Evolutionary conservation across 176 grass and related monocot genomes (phyloP).

Genomic region (Guadua angustifolia): DNA sequence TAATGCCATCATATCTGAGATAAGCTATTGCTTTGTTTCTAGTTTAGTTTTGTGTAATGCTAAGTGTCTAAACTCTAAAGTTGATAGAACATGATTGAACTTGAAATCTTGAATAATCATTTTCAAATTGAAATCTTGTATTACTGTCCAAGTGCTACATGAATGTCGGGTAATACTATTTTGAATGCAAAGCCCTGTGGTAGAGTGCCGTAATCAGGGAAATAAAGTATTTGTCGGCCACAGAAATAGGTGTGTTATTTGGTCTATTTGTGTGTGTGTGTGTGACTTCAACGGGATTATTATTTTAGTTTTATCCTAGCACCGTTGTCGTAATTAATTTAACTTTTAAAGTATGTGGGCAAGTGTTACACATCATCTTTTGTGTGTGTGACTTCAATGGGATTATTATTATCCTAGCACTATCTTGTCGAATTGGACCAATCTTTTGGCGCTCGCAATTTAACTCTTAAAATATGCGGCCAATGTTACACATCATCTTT

Average conservation of each 20-base stretch:
- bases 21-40: conserved; percentile 24
- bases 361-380: too few relatives aligned
- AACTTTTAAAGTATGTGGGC: too few relatives aligned
- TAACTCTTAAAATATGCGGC: too few relatives aligned
- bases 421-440: background rate
- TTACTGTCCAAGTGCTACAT: background rate
- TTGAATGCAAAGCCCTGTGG: background rate
- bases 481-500: too few relatives aligned
- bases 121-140: background rate
- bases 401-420: too few relatives aligned
- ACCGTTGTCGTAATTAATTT: too few relatives aligned
- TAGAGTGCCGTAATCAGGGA: background rate
- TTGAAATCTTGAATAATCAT: conserved; percentile 16
- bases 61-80: background rate
- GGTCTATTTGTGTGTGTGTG: too few relatives aligned
- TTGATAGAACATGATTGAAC: background rate
- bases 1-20: background rate
- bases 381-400: too few relatives aligned
- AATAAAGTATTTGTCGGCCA: conserved; percentile 15
- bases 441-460: background rate
- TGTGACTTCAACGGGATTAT: background rate
- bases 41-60: background rate
- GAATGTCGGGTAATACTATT: background rate
- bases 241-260: background rate
- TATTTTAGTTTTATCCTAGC: conserved; percentile 20